Evolutionary conservation across 176 grass and related monocot genomes (phyloP), one percentile per base, ranked within the genome.

Genomic region (Triticum turgidum): DNA sequence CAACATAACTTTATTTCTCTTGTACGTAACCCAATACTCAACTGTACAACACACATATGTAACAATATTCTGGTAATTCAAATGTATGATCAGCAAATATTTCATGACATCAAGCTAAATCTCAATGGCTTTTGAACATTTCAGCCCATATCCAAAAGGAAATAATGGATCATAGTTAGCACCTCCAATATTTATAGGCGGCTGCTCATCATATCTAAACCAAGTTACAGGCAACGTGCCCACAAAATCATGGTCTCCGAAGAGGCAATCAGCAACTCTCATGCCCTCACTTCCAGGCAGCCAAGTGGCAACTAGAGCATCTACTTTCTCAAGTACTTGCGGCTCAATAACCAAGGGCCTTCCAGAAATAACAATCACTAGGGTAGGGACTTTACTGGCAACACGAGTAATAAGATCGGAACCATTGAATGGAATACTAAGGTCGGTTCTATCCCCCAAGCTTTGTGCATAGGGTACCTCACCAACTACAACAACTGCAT

Each of bases 291-390:
- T 95, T 83, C 93, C 95, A 14, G 91, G 93, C 29, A 95, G 39
- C 91, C 93, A 98, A 69, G 95, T 88, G 44, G 88, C 95, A 74
- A 98, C 89, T 17, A 98, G 76, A 67, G 89, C 93, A 69, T 93
- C 77, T 71, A 95, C 85, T 56, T 88, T 88, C 3, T 86, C 87
- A 51, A 95, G 71, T 61, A 95, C 30, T 27, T 83, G 69, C 5
- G 86, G 58, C 64, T 95, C 86, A 18, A 98, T 56, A 78, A 90
- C 66, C 79, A 98, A 92, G 24, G 95, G 95, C 42, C 95, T 90
- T n/a, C 95, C 91, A 11, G 95, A 93, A 69, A 97, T 76, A 72
- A 89, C 80, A 69, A 95, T 66, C 70, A 95, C 87, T 75, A 93
- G n/a, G 7, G 89, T 95, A 39, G 89, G 93, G 15, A 95, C 33